phyloP scores from a whole-genome alignment of 2,329 filamentous ascomycete genomes.

The Diplodia intermedia region DNA sequence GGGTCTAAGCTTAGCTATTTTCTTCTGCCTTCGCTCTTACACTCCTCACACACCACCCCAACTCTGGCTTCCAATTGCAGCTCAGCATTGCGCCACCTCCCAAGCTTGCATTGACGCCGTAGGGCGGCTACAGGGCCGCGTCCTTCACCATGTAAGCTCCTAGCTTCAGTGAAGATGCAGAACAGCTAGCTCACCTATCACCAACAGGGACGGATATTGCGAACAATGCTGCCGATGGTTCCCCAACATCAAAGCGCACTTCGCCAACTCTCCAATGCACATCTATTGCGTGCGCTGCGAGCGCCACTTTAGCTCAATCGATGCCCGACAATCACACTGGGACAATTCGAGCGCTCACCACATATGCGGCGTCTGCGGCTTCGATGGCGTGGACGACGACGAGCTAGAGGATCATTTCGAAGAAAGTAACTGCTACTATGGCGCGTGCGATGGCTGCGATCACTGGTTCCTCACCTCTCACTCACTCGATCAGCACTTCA shows the following conservation, averaged over 20 bases:
- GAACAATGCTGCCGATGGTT: not conserved
- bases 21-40: not conserved
- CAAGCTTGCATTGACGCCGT: not conserved
- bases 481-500: not conserved
- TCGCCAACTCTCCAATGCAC: not conserved
- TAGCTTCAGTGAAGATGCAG: not conserved
- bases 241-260: constrained; percentile 17
- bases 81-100: not conserved
- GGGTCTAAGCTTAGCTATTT: not conserved
- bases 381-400: constrained; percentile 4
- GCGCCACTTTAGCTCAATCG: constrained; percentile 2
- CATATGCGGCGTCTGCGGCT: constrained; percentile 14
- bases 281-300: constrained; percentile 21
- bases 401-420: not conserved
- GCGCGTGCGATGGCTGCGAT: constrained; percentile 6
- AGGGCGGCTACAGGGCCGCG: not conserved
- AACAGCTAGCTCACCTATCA: not conserved
- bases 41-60: not conserved
- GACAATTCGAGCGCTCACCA: constrained; percentile 12
- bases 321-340: constrained; percentile 9
- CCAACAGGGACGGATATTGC: constrained; percentile 17
- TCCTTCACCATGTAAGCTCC: constrained; percentile 13
- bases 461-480: not conserved
- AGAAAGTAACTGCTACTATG: not conserved
- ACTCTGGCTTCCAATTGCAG: not conserved